Conservation (phyloP, 768 basidiomycete species). For the Boletellus sp. region DNA sequence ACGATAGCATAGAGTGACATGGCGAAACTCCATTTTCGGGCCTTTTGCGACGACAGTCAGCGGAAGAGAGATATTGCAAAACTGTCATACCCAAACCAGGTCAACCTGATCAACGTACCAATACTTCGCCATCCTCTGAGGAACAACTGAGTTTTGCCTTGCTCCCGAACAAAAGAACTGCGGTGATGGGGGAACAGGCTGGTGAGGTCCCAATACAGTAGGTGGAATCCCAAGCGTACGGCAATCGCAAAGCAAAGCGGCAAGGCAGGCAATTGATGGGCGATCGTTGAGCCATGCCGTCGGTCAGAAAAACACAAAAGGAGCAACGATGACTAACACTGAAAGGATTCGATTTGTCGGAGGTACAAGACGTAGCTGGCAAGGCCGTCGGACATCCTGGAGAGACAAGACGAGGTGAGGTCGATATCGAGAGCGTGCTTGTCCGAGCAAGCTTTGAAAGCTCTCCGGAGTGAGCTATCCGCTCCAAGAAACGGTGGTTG, state of each 20-base stretch:
- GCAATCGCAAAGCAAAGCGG: slow-evolving; percentile 16
- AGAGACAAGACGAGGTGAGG: not conserved
- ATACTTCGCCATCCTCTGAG: not conserved
- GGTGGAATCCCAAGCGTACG: slow-evolving; percentile 1
- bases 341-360: slow-evolving; percentile 4
- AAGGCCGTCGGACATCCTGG: slow-evolving; percentile 4
- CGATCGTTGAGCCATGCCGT: not conserved
- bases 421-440: not conserved
- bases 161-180: slow-evolving; percentile 11
- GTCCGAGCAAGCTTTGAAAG: not conserved
- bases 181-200: not conserved
- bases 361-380: not conserved
- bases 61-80: not conserved
- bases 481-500: no score
- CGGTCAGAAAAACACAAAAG: not conserved
- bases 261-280: no score
- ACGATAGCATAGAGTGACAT: slow-evolving; percentile 17
- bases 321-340: slow-evolving; percentile 5
- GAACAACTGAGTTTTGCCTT: slow-evolving; percentile 6
- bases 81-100: slow-evolving; percentile 14
- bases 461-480: not conserved
- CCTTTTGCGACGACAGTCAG: slow-evolving; percentile 5
- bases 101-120: slow-evolving; percentile 11
- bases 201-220: not conserved
- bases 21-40: slow-evolving; percentile 14